A percentile compares a stretch with the other conserved stretches of the same genome.
phyloP scores from a whole-genome alignment of 106 monocot genomes.

The Dendrobium officinale region DNA sequence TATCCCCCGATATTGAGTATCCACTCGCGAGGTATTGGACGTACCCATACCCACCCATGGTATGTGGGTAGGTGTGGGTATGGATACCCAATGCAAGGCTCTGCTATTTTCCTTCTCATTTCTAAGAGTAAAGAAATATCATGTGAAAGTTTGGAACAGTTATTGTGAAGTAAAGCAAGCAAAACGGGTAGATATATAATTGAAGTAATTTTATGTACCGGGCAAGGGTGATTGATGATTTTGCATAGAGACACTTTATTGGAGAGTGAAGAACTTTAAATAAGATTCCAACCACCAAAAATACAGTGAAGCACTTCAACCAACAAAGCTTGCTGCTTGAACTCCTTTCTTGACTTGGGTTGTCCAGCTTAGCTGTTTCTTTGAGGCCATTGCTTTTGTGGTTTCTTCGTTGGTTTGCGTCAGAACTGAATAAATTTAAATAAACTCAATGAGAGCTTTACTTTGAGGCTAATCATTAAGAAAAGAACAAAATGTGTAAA shows the following conservation, averaged over 20 bases:
- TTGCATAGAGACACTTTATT: background rate
- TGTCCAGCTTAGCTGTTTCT: conserved; percentile 23
- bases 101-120: too few relatives aligned
- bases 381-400: conserved; percentile 21
- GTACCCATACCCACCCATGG: too few relatives aligned
- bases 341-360: conserved; percentile 23
- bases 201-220: background rate
- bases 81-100: too few relatives aligned
- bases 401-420: conserved; percentile 24
- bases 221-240: background rate
- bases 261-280: conserved; percentile 29
- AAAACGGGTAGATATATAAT: background rate
- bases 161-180: too few relatives aligned
- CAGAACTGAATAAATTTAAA: conserved; percentile 20
- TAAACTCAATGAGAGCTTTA: background rate
- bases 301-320: conserved; percentile 19
- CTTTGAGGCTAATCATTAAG: background rate
- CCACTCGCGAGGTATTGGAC: too few relatives aligned
- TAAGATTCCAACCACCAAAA: conserved; percentile 26
- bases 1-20: too few relatives aligned
- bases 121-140: too few relatives aligned
- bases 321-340: conserved; percentile 27
- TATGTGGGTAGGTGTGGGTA: too few relatives aligned
- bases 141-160: too few relatives aligned
- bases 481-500: background rate